These are phyloP conservation scores for Claviceps humidiphila DNA, from an alignment of 2,329 filamentous ascomycete species.

Conservation along the genomic window DNA sequence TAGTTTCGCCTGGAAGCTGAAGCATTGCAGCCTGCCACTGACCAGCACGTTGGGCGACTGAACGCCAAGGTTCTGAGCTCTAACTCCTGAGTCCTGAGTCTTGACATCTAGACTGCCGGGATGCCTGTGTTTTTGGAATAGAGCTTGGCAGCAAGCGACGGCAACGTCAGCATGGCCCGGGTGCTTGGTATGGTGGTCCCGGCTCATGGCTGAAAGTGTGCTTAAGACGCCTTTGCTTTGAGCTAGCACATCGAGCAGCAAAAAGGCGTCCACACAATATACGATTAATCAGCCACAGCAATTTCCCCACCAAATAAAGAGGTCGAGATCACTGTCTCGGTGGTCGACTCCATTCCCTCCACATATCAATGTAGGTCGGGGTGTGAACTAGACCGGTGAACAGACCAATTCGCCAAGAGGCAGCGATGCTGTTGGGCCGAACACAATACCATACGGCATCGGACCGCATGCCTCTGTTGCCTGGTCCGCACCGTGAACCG, in stretches of 20 bases:
- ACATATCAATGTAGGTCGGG: no score
- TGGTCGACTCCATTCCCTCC: no score
- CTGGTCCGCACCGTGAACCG: no score
- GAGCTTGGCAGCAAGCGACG: neutral
- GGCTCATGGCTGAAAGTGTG: no score
- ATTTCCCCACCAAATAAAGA: neutral
- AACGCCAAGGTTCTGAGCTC: no score
- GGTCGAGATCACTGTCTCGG: neutral
- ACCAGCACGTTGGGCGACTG: no score
- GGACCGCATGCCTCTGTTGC: no score
- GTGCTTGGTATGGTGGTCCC: neutral
- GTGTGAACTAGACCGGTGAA: no score
- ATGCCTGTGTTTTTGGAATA: neutral
- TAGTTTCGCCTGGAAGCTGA: neutral
- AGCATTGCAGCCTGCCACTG: neutral
- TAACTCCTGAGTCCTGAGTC: no score
- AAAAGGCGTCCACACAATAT: neutral
- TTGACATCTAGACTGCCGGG: neutral
- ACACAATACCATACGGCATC: no score
- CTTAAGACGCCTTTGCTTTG: neutral
- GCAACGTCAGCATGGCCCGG: neutral
- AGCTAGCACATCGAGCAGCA: neutral
- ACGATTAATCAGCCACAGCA: neutral
- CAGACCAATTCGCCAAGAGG: no score
- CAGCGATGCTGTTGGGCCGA: no score